Evolutionary conservation across 345 rosid genomes (phyloP), one percentile per base, ranked within the genome.

Genomic region (Carallia brachiata): DNA sequence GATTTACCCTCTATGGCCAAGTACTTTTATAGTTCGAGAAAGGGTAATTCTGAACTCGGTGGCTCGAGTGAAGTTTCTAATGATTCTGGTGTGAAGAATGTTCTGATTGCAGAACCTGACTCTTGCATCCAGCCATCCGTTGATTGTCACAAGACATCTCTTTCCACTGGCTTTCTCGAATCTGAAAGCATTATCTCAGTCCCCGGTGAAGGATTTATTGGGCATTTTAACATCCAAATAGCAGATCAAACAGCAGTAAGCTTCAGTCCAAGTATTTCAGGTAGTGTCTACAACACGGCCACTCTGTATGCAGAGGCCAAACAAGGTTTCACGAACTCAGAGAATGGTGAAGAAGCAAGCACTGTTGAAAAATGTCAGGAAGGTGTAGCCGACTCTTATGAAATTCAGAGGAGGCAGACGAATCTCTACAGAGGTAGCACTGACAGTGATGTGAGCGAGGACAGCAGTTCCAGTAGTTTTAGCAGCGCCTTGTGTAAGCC

Each of bases 381-480:
- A 68, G 66, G 77, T 37, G 76, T 73, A 37, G 83, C 84, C 12
- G 82, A 80, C 23, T 76, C 86, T 0, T 72, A 65, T 27, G 88
- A 80, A 63, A 73, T 68, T 6, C 91, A 88, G 79, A 82, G 88
- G 83, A 82, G 88, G 87, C 89, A 86, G 78, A 78, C 78, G 3
- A 86, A 89, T 70, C 28, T 86, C 47, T 80, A 83, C 54, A 83
- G 93, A 70, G 93, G 85, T 63, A 90, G 98, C 84, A 85, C 90
- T 2, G 89, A 86, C 54, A 93, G 93, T 79, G 94, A 90, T 79
- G 70, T 87, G 6, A 90, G 93, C 18, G 96, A 93, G 55, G 98
- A 89, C 70, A 93, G 97, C 84, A 93, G 89, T 82, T 83, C 88
- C 0, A 89, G 96, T 73, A 85, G 85, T 79, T 75, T 89, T 36